These are phyloP conservation scores for Colletotrichum graminicola DNA, from an alignment of 2,329 filamentous ascomycete species.

Conservation along the genomic window DNA sequence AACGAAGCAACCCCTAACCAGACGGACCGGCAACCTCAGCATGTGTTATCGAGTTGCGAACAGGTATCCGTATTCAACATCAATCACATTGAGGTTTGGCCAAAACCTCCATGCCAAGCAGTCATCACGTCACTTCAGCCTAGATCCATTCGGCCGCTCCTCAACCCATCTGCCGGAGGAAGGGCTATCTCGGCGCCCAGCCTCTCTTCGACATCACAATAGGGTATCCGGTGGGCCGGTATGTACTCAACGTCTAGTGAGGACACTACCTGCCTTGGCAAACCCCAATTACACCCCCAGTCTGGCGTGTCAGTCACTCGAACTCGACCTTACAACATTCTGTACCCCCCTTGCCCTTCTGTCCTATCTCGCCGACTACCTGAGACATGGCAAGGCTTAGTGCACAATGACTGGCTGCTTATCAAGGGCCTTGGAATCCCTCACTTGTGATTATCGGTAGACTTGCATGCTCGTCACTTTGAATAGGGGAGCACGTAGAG, in stretches of 20 bases:
- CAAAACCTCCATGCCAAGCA: no score
- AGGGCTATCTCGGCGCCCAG: conserved; percentile 32
- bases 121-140: not conserved
- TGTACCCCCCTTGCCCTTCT: not conserved
- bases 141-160: not conserved
- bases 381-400: not conserved
- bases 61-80: no score
- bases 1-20: not conserved
- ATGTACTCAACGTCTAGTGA: not conserved
- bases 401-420: conserved; percentile 3
- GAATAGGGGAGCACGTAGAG: not conserved
- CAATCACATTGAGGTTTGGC: not conserved
- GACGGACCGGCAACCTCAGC: not conserved
- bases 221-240: not conserved
- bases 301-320: not conserved
- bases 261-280: not conserved
- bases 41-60: not conserved
- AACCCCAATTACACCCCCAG: not conserved
- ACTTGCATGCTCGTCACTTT: not conserved
- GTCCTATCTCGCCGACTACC: not conserved
- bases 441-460: not conserved
- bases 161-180: conserved; percentile 23
- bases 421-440: not conserved
- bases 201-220: not conserved
- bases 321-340: not conserved